A percentile compares a stretch with the other conserved stretches of the same genome.
phyloP scores from a whole-genome alignment of 306 rosid genomes.

The Fragaria nilgerrensis region DNA sequence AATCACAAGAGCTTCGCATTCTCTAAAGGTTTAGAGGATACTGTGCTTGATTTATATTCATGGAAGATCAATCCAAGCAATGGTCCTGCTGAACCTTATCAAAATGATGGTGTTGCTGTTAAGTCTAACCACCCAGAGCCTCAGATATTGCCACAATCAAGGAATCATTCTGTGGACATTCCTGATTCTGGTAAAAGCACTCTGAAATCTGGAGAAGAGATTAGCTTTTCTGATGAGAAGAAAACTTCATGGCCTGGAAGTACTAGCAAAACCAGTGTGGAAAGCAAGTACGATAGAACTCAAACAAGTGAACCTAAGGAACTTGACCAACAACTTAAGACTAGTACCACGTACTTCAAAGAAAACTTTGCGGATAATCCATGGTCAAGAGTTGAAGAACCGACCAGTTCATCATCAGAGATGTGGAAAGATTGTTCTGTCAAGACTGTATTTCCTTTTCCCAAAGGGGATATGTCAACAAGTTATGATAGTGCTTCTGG shows the following conservation, averaged over 20 bases:
- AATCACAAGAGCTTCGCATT: conserved; percentile 60
- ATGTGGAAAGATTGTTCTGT: conserved; percentile 76
- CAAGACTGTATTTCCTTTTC: conserved; percentile 76
- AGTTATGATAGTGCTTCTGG: conserved; percentile 43
- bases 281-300: conserved; percentile 38
- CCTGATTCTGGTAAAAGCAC: conserved; percentile 39
- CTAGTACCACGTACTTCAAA: conserved; percentile 41
- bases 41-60: conserved; percentile 62
- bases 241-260: conserved; percentile 60
- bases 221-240: conserved; percentile 44
- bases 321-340: conserved; percentile 52
- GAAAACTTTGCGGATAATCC: conserved; percentile 58
- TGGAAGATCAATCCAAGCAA: conserved; percentile 66
- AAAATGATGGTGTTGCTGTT: conserved; percentile 43
- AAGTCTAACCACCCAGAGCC: conserved; percentile 35
- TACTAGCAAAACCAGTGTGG: conserved; percentile 50
- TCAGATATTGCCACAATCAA: conserved; percentile 41
- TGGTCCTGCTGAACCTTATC: conserved; percentile 50
- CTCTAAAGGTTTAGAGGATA: conserved; percentile 63
- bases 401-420: conserved; percentile 54
- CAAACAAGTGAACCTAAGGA: conserved; percentile 53
- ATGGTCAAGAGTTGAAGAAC: conserved; percentile 64
- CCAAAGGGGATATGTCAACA: conserved; percentile 54
- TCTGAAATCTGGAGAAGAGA: conserved; percentile 44
- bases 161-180: conserved; percentile 39